Base-by-base conservation (phyloP, 768 basidiomycete genomes). In the Suillus ampliporus region DNA sequence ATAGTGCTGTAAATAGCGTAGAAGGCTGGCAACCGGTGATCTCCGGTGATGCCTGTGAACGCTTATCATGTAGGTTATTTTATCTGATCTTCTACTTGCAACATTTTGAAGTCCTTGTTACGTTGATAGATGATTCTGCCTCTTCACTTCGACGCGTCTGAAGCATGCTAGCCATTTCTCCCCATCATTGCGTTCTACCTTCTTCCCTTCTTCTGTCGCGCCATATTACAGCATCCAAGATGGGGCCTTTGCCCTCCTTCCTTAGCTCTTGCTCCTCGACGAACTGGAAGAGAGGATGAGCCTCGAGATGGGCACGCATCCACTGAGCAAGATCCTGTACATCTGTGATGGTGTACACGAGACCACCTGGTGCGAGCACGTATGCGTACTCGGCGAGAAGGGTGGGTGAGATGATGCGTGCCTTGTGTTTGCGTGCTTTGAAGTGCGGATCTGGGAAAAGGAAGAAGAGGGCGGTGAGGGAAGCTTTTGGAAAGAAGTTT, bases 401-500 rank as follows among this genome's bases (percentile, higher is more conserved):
- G n/a, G 97, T 96, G 7, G 95, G 92, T 58, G 96, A 97, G 72
- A 99, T 96, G 74, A 99, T 99, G 72, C 97, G 90, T 2, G 97
- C 97, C 80, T 99, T 99, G 83, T 99, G 97, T 76, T 99, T 99
- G 69, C 96, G 89, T 10, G 86, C 84, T 76, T 99, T 99, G 86
- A 99, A 99, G 76, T 99, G 97, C 0, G 97, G 97, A 77, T 99
- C 97, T 46, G 97, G 97, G 78, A 99, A 99, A 62, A 99, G 86
- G 82, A 99, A 99, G 80, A 99, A 99, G 56, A 99, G 83, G 53
- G 97, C 89, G 21, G 91, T 89, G 41, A 99, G 82, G 65, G 97
- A 97, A 61, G 89, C 89, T 73, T 96, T 95, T 26, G 83, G 73
- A 76, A 99, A 97, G 77, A 95, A 98, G 77, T 99, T 99, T 7